Conservation (phyloP, 768 basidiomycete genomes). For the Postia placenta region DNA sequence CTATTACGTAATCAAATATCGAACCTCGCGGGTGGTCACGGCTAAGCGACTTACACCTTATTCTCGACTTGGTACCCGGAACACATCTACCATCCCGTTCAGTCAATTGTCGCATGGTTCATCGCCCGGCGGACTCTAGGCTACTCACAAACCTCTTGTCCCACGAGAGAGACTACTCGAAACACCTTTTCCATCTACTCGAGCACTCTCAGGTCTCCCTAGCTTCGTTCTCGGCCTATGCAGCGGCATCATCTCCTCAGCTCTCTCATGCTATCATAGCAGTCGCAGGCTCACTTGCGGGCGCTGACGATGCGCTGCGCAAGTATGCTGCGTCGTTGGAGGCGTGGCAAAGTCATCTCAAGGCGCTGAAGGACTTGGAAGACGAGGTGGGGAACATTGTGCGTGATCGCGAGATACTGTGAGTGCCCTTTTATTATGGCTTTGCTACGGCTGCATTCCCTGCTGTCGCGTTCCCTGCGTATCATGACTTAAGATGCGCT, state of each 20-base stretch:
- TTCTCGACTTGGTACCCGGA: no score
- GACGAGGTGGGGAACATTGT: conserved; percentile 67
- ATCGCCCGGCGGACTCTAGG: conserved; percentile 67
- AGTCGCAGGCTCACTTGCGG: conserved; percentile 52
- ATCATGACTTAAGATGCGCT: no score
- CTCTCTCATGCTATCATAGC: conserved; percentile 44
- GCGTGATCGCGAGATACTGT: conserved; percentile 81
- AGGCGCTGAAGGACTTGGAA: conserved; percentile 57
- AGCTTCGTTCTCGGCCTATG: conserved; percentile 67
- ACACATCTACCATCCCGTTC: not conserved
- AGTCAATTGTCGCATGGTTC: conserved; percentile 44
- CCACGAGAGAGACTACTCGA: conserved; percentile 68
- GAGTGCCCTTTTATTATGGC: no score
- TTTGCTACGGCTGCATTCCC: no score
- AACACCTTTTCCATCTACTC: conserved; percentile 51
- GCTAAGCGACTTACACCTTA: no score
- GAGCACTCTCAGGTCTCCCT: conserved; percentile 55
- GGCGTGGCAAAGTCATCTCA: conserved; percentile 57
- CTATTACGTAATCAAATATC: no score
- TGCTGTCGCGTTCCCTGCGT: no score
- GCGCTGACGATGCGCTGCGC: conserved; percentile 64
- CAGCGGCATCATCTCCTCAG: conserved; percentile 55
- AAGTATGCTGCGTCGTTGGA: conserved; percentile 58
- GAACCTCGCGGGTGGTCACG: no score
- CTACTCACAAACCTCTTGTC: conserved; percentile 61